Conservation (phyloP, 2,329 filamentous ascomycete species). For the Madurella fahalii region DNA sequence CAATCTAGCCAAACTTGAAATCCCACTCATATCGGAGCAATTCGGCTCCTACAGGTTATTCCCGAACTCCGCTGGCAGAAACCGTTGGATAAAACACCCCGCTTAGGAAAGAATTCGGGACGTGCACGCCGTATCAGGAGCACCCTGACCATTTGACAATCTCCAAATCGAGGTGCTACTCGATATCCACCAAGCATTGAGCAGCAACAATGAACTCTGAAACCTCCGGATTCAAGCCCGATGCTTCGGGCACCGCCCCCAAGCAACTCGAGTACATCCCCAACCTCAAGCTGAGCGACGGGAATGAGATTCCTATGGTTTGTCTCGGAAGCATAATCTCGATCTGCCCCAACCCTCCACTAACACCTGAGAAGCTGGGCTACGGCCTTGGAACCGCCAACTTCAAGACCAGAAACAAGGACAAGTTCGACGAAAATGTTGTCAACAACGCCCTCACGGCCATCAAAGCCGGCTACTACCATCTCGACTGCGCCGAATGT, state of each 20-base stretch:
- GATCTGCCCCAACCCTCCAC: background rate
- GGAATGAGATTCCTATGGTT: slow-evolving; percentile 67
- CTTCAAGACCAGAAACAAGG: slow-evolving; percentile 51
- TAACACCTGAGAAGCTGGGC: slow-evolving; percentile 50
- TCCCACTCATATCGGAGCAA: slow-evolving; percentile 2
- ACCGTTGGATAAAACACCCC: slow-evolving; percentile 40
- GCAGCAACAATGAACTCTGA: slow-evolving; percentile 41
- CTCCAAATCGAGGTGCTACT: too few species aligned
- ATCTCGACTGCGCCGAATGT: slow-evolving; percentile 73
- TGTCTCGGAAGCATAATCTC: slow-evolving; percentile 17
- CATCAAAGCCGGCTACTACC: slow-evolving; percentile 64
- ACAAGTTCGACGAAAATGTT: slow-evolving; percentile 52
- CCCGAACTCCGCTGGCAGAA: slow-evolving; percentile 5
- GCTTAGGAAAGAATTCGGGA: too few species aligned
- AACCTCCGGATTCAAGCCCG: slow-evolving; percentile 36
- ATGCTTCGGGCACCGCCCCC: slow-evolving; percentile 37
- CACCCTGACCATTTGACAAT: background rate
- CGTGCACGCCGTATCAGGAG: background rate
- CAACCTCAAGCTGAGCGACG: slow-evolving; percentile 67
- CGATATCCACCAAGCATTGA: background rate
- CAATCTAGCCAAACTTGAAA: too few species aligned
- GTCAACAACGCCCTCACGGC: slow-evolving; percentile 53
- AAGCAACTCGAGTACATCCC: slow-evolving; percentile 47
- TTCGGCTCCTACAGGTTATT: background rate
- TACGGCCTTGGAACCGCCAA: slow-evolving; percentile 70